phyloP scores from a whole-genome alignment of 169 alveolate genomes.

The Plasmodium inui region DNA sequence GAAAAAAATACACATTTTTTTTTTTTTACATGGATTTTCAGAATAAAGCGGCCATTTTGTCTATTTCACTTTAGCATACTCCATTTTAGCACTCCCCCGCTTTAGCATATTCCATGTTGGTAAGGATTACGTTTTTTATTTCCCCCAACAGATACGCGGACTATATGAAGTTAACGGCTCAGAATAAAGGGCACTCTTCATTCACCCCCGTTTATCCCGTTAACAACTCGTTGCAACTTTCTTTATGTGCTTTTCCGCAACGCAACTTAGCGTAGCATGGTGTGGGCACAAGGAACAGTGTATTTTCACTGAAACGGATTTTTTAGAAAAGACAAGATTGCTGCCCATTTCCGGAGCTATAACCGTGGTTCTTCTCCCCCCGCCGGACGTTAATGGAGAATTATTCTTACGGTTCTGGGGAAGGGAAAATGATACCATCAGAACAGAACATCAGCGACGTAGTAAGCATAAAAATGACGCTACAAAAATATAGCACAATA shows the following conservation, averaged over 20 bases:
- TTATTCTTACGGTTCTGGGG: conserved; percentile 27
- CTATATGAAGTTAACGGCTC: neutral
- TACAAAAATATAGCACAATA: neutral
- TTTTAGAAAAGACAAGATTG: neutral
- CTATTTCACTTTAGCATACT: neutral
- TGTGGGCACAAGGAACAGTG: conserved; percentile 11
- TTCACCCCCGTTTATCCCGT: neutral
- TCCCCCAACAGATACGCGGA: neutral
- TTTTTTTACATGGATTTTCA: neutral
- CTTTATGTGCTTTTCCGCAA: conserved; percentile 2
- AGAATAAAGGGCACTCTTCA: neutral
- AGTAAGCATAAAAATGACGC: conserved; percentile 5
- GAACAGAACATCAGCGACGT: conserved; percentile 46
- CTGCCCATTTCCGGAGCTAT: neutral
- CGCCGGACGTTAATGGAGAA: conserved; percentile 9
- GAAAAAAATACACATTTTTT: neutral
- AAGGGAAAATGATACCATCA: conserved; percentile 24
- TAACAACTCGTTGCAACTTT: neutral
- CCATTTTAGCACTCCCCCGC: neutral
- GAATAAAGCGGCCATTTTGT: neutral
- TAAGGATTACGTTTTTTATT: neutral
- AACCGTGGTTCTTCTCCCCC: neutral
- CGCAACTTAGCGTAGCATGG: neutral
- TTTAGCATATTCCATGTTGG: conserved; percentile 2
- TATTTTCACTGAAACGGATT: conserved; percentile 1